Base-by-base conservation (phyloP, 805 yeast species). In the Kurtzmaniella fragi region DNA sequence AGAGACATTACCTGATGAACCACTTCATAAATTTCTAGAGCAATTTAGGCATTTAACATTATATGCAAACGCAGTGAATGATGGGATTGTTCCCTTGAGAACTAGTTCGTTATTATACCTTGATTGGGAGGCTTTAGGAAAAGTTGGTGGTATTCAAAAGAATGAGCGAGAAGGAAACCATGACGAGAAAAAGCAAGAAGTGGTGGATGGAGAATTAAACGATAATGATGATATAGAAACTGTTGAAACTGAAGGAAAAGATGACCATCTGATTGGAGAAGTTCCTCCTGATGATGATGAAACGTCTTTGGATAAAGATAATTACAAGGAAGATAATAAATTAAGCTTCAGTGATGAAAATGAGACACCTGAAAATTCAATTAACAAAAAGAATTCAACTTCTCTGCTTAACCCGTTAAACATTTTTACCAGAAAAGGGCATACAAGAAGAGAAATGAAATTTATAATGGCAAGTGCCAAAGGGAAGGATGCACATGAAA, bases 31-130 rank as follows among this genome's bases (percentile, higher is more conserved):
- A 4, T 59, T 61, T 34, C 42, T 69, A 23, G 45, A 39, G 4
- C 36, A 46, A 33, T 69, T 69, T 38, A 49, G 50, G 23, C 59
- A 56, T 42, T 56, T 67, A 28, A 62, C 70, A 2, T 44, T 67
- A 4, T 69, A 69, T 44, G 73, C 75, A 13, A 69, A 69, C 46
- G 70, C 71, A 4, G 54, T 69, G 12, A 67, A 68, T 40, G 75
- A 69, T 43, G 75, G 75, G 2, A 68, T 69, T 15, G 73, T 67
- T 1, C 75, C 75, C 1, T 52, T 69, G 26, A 49, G 75, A 34
- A 69, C 75, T 1, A 56, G 70, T 26, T 69, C 71, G 1, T 51
- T 69, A 37, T 49, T 69, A 15, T 69, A 67, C 38, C 48, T 69
- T 37, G 75, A 69, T 45, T 69, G 67, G 59, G 55, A 56, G 25